phyloP scores from a whole-genome alignment of 805 yeast genomes.

The Candida maltosa region DNA sequence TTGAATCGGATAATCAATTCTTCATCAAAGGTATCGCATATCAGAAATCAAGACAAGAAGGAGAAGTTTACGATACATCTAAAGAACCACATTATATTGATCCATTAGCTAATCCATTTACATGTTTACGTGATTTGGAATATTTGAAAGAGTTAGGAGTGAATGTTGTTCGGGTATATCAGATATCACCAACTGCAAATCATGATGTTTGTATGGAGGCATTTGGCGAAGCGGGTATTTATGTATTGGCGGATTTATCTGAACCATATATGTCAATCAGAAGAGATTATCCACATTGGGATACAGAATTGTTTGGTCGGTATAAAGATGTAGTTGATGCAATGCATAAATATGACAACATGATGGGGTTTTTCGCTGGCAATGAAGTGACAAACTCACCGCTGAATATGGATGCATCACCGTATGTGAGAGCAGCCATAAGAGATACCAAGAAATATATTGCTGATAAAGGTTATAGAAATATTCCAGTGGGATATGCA shows the following conservation, averaged over 20 bases:
- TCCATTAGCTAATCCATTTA: slow-evolving; percentile 67
- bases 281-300: slow-evolving; percentile 34
- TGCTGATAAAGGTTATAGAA: slow-evolving; percentile 21
- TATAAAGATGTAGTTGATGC: slow-evolving; percentile 33
- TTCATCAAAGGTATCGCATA: slow-evolving; percentile 87
- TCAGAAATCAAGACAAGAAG: slow-evolving; percentile 62
- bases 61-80: slow-evolving; percentile 18
- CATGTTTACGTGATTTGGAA: slow-evolving; percentile 84
- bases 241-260: slow-evolving; percentile 32
- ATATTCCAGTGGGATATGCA: slow-evolving; percentile 41
- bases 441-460: slow-evolving; percentile 31
- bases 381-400: slow-evolving; percentile 35
- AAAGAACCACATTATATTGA: slow-evolving; percentile 48
- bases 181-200: slow-evolving; percentile 65
- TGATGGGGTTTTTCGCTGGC: slow-evolving; percentile 40
- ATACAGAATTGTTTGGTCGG: slow-evolving; percentile 23
- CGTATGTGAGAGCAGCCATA: slow-evolving; percentile 35
- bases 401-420: slow-evolving; percentile 24
- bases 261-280: slow-evolving; percentile 34
- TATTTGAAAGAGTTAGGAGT: slow-evolving; percentile 64
- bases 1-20: slow-evolving; percentile 70
- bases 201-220: slow-evolving; percentile 79
- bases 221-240: slow-evolving; percentile 39
- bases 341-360: slow-evolving; percentile 27
- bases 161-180: slow-evolving; percentile 83